Conservation (phyloP, 345 rosid species). For the thale cress (Arabidopsis thaliana) region TAIR10.1 NC_003070.9:29646001-29646500, state of each 20-base stretch:
- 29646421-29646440: conserved; percentile 26
- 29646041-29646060: conserved; percentile 19
- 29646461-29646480: conserved; percentile 55
- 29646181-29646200: conserved; percentile 23
- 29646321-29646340: conserved; percentile 55
- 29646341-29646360: conserved; percentile 48
- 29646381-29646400: conserved; percentile 62
- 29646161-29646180: neutral
- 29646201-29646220: conserved; percentile 46
- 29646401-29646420: conserved; percentile 50
- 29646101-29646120: conserved; percentile 8
- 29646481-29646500: conserved; percentile 49
- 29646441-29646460: conserved; percentile 43
- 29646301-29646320: conserved; percentile 72
- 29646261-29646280: conserved; percentile 62
- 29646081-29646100: conserved; percentile 5
- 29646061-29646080: neutral
- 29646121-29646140: conserved; percentile 1
- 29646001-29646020: neutral
- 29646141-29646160: neutral
- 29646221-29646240: conserved; percentile 33
- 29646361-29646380: conserved; percentile 53
- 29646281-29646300: conserved; percentile 53
- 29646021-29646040: conserved; percentile 32
- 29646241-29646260: conserved; percentile 58